phyloP scores from a whole-genome alignment of 805 yeast genomes.

The Candida nanaspora region DNA sequence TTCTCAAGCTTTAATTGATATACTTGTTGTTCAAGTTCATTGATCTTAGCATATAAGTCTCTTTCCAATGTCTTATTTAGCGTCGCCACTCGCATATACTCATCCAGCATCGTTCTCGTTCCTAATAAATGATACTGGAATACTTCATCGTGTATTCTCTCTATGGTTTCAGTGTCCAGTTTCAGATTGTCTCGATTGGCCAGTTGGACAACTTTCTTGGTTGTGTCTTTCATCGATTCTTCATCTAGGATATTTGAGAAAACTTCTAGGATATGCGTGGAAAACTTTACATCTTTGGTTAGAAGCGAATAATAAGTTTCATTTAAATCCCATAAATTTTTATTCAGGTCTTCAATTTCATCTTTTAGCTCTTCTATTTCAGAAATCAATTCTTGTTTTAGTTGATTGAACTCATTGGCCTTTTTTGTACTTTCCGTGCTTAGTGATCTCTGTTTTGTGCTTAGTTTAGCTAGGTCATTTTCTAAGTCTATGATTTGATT shows the following conservation, averaged over 20 bases:
- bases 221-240: conserved; percentile 52
- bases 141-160: conserved; percentile 26
- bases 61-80: conserved; percentile 1
- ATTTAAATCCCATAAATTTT: background rate
- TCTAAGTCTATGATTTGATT: background rate
- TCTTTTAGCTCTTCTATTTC: too few relatives aligned
- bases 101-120: conserved; percentile 41
- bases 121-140: conserved; percentile 52
- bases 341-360: background rate
- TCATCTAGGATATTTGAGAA: conserved; percentile 52
- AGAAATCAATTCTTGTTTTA: background rate
- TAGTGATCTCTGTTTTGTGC: background rate
- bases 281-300: conserved; percentile 33
- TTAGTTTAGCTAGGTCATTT: background rate
- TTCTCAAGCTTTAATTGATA: background rate
- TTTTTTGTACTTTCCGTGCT: background rate
- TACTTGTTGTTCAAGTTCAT: conserved; percentile 1
- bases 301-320: conserved; percentile 13
- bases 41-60: background rate
- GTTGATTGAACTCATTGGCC: background rate
- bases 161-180: conserved; percentile 18
- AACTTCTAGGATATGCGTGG: conserved; percentile 41
- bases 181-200: conserved; percentile 21
- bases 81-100: conserved; percentile 30
- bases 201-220: conserved; percentile 37